Percentiles rank a stretch among this genome's conserved stretches.
phyloP scores from a whole-genome alignment of 768 basidiomycete species.

The Strobilomyces dryophilus region DNA sequence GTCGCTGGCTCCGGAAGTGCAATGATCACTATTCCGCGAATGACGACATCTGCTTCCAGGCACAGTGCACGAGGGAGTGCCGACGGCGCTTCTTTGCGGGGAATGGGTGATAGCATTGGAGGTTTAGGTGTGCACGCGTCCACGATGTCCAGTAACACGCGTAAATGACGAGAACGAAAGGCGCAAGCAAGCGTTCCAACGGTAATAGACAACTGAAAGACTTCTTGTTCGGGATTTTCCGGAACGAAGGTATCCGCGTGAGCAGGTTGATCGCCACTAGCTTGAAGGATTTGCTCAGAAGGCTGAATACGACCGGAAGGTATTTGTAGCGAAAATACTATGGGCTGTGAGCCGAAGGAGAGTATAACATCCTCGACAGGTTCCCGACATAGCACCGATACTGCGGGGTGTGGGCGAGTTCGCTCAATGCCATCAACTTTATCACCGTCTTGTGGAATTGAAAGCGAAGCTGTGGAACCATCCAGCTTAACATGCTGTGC shows the following conservation, averaged over 20 bases:
- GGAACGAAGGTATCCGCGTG: conserved; percentile 3
- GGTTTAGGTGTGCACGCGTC: conserved; percentile 30
- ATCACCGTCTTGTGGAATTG: not conserved
- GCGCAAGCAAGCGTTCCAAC: conserved; percentile 54
- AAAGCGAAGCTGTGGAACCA: not conserved
- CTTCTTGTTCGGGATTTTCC: conserved; percentile 25
- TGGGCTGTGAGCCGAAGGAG: conserved; percentile 60
- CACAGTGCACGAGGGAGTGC: conserved; percentile 24
- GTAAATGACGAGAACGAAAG: conserved; percentile 54
- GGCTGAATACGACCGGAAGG: conserved; percentile 30
- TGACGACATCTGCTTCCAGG: conserved; percentile 31
- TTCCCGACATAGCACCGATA: conserved; percentile 9
- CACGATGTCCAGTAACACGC: conserved; percentile 41
- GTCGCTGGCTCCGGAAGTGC: conserved; percentile 35
- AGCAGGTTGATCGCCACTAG: conserved; percentile 3
- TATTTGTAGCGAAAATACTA: conserved; percentile 52
- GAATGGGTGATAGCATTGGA: conserved; percentile 13
- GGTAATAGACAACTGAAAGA: conserved; percentile 38
- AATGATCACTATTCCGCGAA: conserved; percentile 48
- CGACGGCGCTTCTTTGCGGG: conserved; percentile 10
- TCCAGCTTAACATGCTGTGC: not conserved
- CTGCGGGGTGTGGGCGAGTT: conserved; percentile 2
- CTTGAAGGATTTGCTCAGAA: conserved; percentile 3
- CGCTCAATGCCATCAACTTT: not conserved
- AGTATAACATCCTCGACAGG: conserved; percentile 45